Evolutionary conservation across 2,329 filamentous ascomycete species (phyloP).

Genomic region (Penicillium sp.): DNA sequence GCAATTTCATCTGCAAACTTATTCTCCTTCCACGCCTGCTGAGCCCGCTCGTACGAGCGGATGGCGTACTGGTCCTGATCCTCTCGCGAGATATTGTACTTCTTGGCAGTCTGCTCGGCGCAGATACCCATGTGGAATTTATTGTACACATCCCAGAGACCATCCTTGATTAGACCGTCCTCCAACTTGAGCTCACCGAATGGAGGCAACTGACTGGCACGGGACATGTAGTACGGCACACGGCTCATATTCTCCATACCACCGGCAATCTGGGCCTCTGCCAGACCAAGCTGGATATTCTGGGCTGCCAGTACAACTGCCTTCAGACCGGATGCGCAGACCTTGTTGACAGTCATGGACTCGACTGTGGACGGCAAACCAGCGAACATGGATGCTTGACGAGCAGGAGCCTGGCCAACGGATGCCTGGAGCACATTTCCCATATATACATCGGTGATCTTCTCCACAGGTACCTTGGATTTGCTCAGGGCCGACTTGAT

Average conservation of each 20-base stretch:
- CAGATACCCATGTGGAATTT: slow-evolving; percentile 98
- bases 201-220: slow-evolving; percentile 72
- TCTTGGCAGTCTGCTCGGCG: slow-evolving; percentile 90
- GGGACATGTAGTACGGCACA: slow-evolving; percentile 82
- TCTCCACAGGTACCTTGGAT: slow-evolving; percentile 71
- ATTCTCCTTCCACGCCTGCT: slow-evolving; percentile 78
- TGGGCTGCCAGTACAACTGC: slow-evolving; percentile 85
- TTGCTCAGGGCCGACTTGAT: slow-evolving; percentile 88
- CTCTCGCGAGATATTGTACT: slow-evolving; percentile 71
- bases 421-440: slow-evolving; percentile 84
- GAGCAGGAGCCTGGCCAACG: slow-evolving; percentile 83
- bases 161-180: slow-evolving; percentile 91
- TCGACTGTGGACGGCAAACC: slow-evolving; percentile 77
- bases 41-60: slow-evolving; percentile 79
- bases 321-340: slow-evolving; percentile 93
- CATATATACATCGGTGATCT: slow-evolving; percentile 93
- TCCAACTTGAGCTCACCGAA: slow-evolving; percentile 86
- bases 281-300: slow-evolving; percentile 86
- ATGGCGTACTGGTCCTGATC: slow-evolving; percentile 91
- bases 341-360: slow-evolving; percentile 93
- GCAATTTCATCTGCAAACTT: slow-evolving; percentile 86
- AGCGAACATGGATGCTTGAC: slow-evolving; percentile 84
- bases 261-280: slow-evolving; percentile 83
- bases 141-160: slow-evolving; percentile 92
- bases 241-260: slow-evolving; percentile 98